Evolutionary conservation across 106 monocot species (phyloP).

Genomic region (Gastrodia elata): DNA sequence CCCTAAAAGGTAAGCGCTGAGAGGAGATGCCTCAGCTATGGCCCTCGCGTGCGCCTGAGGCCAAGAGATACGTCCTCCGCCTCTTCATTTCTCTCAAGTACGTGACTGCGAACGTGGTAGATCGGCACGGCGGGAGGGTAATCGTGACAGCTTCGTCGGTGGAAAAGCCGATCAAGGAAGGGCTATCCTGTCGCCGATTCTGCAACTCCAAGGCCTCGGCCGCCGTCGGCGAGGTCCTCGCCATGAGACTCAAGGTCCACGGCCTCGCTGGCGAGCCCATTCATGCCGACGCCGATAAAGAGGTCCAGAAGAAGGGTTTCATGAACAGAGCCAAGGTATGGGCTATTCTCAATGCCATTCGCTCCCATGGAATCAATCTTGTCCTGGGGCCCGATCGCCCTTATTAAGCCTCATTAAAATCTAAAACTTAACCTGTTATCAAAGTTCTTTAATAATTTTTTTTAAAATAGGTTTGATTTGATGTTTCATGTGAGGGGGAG

Average conservation of each 20-base stretch:
- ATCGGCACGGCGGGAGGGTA: constrained; percentile 54
- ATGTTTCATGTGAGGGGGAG: no score
- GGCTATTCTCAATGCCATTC: constrained; percentile 78
- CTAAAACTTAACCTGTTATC: no score
- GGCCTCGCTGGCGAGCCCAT: constrained; percentile 69
- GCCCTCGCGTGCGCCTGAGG: neutral
- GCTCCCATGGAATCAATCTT: constrained; percentile 67
- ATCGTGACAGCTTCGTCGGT: constrained; percentile 66
- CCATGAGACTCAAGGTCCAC: constrained; percentile 87
- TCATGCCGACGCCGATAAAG: constrained; percentile 71
- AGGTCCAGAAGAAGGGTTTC: constrained; percentile 93
- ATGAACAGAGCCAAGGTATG: constrained; percentile 78
- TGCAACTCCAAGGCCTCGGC: constrained; percentile 93
- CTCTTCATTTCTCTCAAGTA: constrained; percentile 97
- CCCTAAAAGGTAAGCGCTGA: no score
- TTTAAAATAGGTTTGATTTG: no score
- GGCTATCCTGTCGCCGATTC: constrained; percentile 47
- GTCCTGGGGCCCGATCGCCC: no score
- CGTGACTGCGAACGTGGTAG: constrained; percentile 90
- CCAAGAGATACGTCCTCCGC: constrained; percentile 76
- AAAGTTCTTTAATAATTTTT: no score
- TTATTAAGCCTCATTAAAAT: no score
- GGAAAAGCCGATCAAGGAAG: constrained; percentile 75
- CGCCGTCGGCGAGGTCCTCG: constrained; percentile 84
- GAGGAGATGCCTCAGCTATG: no score